Evolutionary conservation across 129 eudicot genomes (phyloP), one percentile per base, ranked within the genome.

Genomic region (Erigeron canadensis): DNA sequence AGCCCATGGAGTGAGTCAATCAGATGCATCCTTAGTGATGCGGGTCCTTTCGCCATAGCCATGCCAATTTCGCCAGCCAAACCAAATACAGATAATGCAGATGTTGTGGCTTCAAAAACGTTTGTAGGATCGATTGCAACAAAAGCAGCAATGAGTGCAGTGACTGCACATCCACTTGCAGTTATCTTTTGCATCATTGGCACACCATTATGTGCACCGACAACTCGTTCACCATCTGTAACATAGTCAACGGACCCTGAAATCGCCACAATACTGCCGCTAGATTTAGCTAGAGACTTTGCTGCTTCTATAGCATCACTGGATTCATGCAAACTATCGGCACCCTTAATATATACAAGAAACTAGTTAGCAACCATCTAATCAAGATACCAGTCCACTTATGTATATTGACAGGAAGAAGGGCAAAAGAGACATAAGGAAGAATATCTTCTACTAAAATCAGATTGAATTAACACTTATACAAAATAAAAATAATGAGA

Each of bases 101-200:
- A 68, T 10, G 84, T 83, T 16, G 98, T 80, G 55, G 99, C 97
- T 83, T 94, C 93, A 21, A 90, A 80, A 3, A 90, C 86, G 44
- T 79, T 84, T 46, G 63, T 61, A 13, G 93, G 97, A 44, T 89
- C 87, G 45, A 87, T 63, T 61, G 97, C 94, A 73, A 94, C 85
- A 73, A 94, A 94, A 55, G 97, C 93, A 40, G 99, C 87, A 67
- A 94, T 85, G 44, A 89, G 90, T 23, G 97, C 96, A 7, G 97
- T 94, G 65, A 89, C 94, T 4, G 99, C 77, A 73, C 99, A 94
- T 66, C 99, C 99, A 8, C 90, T 89, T 13, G 97, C 97, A 19
- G 97, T 94, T 67, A 94, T 87, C 83, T 83, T 81, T 61, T 94
- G 96, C 90, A 94, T 51, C 91, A 94, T 86, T 2, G 85, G 79